Conservation (phyloP, 2,329 filamentous ascomycete genomes). For the Trichoderma sp. region DNA sequence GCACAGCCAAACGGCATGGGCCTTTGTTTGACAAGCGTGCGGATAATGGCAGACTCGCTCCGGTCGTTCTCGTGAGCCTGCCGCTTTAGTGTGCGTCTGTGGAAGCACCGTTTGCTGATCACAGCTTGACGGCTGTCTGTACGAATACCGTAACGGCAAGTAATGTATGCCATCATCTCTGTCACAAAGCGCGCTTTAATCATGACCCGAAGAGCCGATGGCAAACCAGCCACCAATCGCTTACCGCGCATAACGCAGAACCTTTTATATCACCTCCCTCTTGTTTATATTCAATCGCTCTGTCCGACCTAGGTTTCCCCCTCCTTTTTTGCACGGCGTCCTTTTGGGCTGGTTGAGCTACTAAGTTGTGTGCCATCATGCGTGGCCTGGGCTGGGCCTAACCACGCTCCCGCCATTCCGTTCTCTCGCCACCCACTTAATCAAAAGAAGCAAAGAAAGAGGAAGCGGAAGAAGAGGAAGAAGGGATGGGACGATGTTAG, state of each 20-base stretch:
- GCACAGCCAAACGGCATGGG: not conserved
- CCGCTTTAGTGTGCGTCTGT: slow-evolving; percentile 13
- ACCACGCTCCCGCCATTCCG: slow-evolving; percentile 18
- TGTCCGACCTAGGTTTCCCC: not conserved
- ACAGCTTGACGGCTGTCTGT: slow-evolving; percentile 5
- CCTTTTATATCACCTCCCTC: not conserved
- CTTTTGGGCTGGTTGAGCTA: slow-evolving; percentile 19
- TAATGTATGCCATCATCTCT: not conserved
- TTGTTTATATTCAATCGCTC: not conserved
- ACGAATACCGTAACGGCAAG: not conserved
- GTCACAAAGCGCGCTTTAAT: not conserved
- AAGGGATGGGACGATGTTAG: not conserved
- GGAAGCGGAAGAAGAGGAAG: not conserved
- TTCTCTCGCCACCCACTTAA: slow-evolving; percentile 15
- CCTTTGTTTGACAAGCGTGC: not conserved
- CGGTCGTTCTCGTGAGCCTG: slow-evolving; percentile 12
- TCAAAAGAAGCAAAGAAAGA: not conserved
- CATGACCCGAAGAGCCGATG: not conserved
- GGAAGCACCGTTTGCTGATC: slow-evolving; percentile 16
- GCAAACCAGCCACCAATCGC: not conserved
- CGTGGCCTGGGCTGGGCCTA: slow-evolving; percentile 13
- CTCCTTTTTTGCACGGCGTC: slow-evolving; percentile 9
- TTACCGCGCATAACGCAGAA: not conserved
- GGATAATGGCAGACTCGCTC: not conserved
- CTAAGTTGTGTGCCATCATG: slow-evolving; percentile 17